Percentiles rank a stretch among this genome's conserved stretches.
phyloP scores from a whole-genome alignment of 73 alveolate genomes.

The Paramecium sexaurelia region DNA sequence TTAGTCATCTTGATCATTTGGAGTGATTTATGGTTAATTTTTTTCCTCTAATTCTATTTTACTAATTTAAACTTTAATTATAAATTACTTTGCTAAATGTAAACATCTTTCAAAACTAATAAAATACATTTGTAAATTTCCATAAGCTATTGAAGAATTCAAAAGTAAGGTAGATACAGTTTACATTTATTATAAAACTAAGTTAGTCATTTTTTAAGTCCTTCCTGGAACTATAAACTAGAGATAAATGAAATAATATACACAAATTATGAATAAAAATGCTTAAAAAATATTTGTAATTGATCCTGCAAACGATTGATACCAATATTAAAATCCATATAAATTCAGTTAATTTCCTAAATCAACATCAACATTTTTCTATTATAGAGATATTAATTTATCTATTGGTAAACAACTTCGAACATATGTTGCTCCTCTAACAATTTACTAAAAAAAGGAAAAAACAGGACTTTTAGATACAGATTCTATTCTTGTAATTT shows the following conservation, averaged over 20 bases:
- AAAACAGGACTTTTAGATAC: slow-evolving; percentile 59
- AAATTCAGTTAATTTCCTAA: slow-evolving; percentile 70
- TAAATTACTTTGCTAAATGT: not conserved
- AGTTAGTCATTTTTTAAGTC: not conserved
- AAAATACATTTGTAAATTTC: not conserved
- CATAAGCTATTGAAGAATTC: not conserved
- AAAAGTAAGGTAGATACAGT: not conserved
- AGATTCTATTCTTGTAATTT: slow-evolving; percentile 55
- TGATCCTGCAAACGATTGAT: not conserved
- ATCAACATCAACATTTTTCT: slow-evolving; percentile 66
- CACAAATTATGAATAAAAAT: not conserved
- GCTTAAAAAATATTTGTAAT: not conserved
- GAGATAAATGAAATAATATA: not conserved
- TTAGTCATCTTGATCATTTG: not conserved
- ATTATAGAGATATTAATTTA: not conserved
- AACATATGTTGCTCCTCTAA: slow-evolving; percentile 34
- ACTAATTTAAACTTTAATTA: not conserved
- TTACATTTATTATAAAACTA: not conserved
- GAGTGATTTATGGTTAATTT: not conserved
- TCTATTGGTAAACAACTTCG: not conserved
- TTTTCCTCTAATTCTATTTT: not conserved
- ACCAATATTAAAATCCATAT: not conserved
- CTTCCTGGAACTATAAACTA: not conserved
- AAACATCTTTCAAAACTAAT: not conserved
- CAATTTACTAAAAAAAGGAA: slow-evolving; percentile 29